These are phyloP conservation scores for Telfairia occidentalis DNA, from an alignment of 331 rosid genomes.

Conservation along the genomic window DNA sequence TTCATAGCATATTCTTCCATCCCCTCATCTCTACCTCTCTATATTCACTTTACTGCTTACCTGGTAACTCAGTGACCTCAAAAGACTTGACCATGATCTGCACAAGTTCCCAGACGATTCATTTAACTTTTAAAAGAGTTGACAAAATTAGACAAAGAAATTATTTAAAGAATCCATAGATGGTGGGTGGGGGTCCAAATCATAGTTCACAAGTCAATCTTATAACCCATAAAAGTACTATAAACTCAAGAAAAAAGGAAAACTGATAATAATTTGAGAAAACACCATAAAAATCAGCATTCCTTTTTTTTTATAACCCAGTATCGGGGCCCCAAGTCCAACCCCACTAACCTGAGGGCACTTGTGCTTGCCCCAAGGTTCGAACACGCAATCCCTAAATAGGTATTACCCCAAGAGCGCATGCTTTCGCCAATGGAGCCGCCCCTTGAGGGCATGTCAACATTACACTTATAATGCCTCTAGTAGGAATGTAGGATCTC, in stretches of 20 bases:
- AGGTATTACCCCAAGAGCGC: too few species aligned
- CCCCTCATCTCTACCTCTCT: neutral
- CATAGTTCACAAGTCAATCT: neutral
- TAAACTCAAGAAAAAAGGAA: neutral
- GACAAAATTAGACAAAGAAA: neutral
- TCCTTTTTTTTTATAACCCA: too few species aligned
- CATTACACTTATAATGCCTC: too few species aligned
- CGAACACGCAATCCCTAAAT: too few species aligned
- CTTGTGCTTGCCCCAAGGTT: too few species aligned
- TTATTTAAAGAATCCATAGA: neutral
- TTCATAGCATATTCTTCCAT: constrained; percentile 20
- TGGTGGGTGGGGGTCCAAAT: neutral
- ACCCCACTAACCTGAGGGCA: too few species aligned
- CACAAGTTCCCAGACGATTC: constrained; percentile 19
- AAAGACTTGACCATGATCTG: constrained; percentile 96
- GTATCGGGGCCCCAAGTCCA: too few species aligned
- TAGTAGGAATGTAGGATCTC: neutral
- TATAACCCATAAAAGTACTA: neutral
- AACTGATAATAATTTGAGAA: too few species aligned
- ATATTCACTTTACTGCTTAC: constrained; percentile 24
- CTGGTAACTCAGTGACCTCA: constrained; percentile 97
- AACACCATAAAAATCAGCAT: too few species aligned
- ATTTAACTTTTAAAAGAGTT: neutral
- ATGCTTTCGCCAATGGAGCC: too few species aligned
- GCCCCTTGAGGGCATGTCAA: too few species aligned